Base-by-base conservation (phyloP, 441 rosid genomes). In the Adansonia madagascariensis region DNA sequence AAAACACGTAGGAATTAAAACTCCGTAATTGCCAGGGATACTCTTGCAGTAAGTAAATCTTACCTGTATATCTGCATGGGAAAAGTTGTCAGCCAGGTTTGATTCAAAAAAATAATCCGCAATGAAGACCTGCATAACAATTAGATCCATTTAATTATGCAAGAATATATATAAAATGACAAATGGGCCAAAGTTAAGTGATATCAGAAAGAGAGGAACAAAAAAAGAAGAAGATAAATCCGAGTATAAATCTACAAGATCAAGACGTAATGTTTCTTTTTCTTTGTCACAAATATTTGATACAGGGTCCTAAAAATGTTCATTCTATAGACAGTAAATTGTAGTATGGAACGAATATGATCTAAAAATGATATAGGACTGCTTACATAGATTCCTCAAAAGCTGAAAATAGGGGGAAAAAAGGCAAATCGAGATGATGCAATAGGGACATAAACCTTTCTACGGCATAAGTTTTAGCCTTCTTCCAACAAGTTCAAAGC, bases 21-120 rank as follows among this genome's bases (percentile, higher is more conserved):
- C 63, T 68, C 35, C 49, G 15, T 17, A 79, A 39, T 41, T 47
- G 31, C 20, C 6, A 31, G 35, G 12, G 15, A 52, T 56, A 5
- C 31, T 44, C 64, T 47, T 69, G 27, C 4, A 11, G 17, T 67
- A 18, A 76, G 56, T 63, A 68, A 72, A 65, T 18, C 82, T 76
- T 80, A 96, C 99, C 95, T 89, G 88, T 78, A 96, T 85, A 74
- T 94, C 94, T 18, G 96, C 94, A 47, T 74, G 80, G 57, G 91
- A 83, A 84, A 88, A 92, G 83, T 96, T 84, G 55, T 87, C 94
- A 53, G 92, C 84, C 83, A 96, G 81, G 78, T 86, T 89, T 81
- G 98, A 87, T 79, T 87, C 89, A 78, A 96, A 92, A 81, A 92
- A 92, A 86, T 92, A 96, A 85, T 96, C 99, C 27, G 88, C 84